Evolutionary conservation across 257 asterid genomes (phyloP), one percentile per base, ranked within the genome.

Genomic region (Solanum arcanum): DNA sequence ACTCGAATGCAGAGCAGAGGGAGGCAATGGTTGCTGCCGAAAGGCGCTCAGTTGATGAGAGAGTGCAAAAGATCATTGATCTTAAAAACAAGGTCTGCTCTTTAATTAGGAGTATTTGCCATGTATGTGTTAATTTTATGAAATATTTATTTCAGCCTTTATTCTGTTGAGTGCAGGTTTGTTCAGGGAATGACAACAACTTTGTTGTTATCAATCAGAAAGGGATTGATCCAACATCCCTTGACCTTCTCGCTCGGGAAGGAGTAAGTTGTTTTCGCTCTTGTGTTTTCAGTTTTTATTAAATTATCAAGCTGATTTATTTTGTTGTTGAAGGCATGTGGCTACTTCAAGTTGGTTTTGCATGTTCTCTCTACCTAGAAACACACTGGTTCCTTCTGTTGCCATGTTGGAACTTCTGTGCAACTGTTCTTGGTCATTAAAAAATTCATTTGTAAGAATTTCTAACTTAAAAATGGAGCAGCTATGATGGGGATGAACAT

Each of bases 161-260:
- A 46, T 21, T 69, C 47, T 37, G 76, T 86, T 86, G 27, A 85
- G 86, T 90, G 88, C 94, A 97, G 99, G 98, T 96, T 83, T 97
- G 99, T 86, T 87, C 93, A 33, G 97, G 91, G 82, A 89, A 87
- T 83, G 97, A 95, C 1, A 89, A 85, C 91, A 96, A 90, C 86
- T 97, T 97, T 86, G 97, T 97, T 88, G 87, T 97, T 90, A 97
- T 97, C 91, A 97, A 95, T 88, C 99, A 97, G 89, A 95, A 97
- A 89, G 99, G 99, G 90, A 97, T 97, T 89, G 99, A 97, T 92
- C 99, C 99, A 72, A 96, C 98, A 64, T 97, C 99, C n/a, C 89
- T 97, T 89, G 99, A 97, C 91, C 78, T 94, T 60, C 99, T 97
- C 56, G 99, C 99, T 56, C 94, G 97, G 60, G 99, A 94, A 89